Evolutionary conservation across 1,284 basidiomycete species (phyloP).

Genomic region (Prillingera fragicola): DNA sequence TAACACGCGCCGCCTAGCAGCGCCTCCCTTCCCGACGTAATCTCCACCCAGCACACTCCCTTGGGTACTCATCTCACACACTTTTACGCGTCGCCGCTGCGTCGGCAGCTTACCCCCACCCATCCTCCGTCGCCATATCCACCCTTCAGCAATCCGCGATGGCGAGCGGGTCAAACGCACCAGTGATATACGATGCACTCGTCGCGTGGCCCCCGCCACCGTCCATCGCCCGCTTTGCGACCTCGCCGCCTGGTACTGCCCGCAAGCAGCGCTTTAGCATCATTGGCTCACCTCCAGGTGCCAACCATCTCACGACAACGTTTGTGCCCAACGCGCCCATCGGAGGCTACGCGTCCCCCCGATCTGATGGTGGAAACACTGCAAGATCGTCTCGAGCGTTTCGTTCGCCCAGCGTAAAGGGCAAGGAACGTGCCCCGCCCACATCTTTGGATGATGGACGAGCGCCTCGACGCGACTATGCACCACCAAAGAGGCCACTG

Average conservation of each 20-base stretch:
- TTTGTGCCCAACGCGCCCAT: conserved; percentile 6
- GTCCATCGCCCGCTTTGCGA: conserved; percentile 15
- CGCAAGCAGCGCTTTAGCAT: conserved; percentile 9
- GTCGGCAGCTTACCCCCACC: too few species aligned
- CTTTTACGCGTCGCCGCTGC: too few species aligned
- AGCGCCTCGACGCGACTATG: conserved; percentile 17
- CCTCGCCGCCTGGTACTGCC: conserved; percentile 17
- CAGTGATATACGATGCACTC: conserved; percentile 36
- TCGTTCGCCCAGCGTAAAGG: conserved; percentile 8
- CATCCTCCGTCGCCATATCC: too few species aligned
- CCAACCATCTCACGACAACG: too few species aligned
- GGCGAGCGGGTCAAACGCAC: conserved; percentile 37
- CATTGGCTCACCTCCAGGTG: not conserved
- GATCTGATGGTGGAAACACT: too few species aligned
- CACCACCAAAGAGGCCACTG: conserved; percentile 35
- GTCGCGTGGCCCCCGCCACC: conserved; percentile 40
- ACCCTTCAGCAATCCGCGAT: too few species aligned
- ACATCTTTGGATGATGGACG: not conserved
- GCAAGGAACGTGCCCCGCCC: conserved; percentile 17
- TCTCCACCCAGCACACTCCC: too few species aligned
- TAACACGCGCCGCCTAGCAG: too few species aligned
- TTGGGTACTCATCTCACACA: too few species aligned
- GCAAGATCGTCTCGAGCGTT: too few species aligned
- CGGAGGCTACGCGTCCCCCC: too few species aligned
- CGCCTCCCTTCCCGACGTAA: too few species aligned